Evolutionary conservation across 1,139 yeast species (phyloP).

Genomic region (Blastobotrys apis): DNA sequence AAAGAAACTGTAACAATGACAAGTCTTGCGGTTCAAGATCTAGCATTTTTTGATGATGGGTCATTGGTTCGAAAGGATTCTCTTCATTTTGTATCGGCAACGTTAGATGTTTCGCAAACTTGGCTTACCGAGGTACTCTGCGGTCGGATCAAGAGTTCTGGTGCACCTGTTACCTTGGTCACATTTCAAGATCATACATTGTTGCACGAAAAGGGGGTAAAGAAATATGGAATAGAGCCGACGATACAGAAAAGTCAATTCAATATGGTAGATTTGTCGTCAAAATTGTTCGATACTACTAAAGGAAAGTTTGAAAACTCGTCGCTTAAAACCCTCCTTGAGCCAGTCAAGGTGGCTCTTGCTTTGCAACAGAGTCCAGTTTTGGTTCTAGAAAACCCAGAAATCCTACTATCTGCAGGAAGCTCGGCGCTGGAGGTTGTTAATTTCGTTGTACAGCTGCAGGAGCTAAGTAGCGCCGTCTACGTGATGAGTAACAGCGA

Average conservation of each 20-base stretch:
- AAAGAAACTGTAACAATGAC: no score
- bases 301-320: slow-evolving; percentile 9
- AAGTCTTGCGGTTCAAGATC: slow-evolving; percentile 12
- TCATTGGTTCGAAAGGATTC: neutral
- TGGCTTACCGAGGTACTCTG: slow-evolving; percentile 53
- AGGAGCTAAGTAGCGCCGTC: slow-evolving; percentile 12
- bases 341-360: slow-evolving; percentile 5
- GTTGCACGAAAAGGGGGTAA: slow-evolving; percentile 28
- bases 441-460: slow-evolving; percentile 10
- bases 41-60: slow-evolving; percentile 13
- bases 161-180: slow-evolving; percentile 16
- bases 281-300: slow-evolving; percentile 24
- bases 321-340: slow-evolving; percentile 16
- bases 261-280: slow-evolving; percentile 32
- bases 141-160: slow-evolving; percentile 23
- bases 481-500: slow-evolving; percentile 37
- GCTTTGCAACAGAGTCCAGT: neutral
- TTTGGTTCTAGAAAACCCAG: slow-evolving; percentile 31
- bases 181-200: slow-evolving; percentile 24
- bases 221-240: slow-evolving; percentile 28
- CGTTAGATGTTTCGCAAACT: slow-evolving; percentile 59
- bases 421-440: slow-evolving; percentile 10
- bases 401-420: slow-evolving; percentile 36
- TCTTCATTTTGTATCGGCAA: slow-evolving; percentile 50
- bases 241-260: slow-evolving; percentile 13